Evolutionary conservation across 345 rosid species (phyloP).

Genomic region (Lenwebbia sp.): DNA sequence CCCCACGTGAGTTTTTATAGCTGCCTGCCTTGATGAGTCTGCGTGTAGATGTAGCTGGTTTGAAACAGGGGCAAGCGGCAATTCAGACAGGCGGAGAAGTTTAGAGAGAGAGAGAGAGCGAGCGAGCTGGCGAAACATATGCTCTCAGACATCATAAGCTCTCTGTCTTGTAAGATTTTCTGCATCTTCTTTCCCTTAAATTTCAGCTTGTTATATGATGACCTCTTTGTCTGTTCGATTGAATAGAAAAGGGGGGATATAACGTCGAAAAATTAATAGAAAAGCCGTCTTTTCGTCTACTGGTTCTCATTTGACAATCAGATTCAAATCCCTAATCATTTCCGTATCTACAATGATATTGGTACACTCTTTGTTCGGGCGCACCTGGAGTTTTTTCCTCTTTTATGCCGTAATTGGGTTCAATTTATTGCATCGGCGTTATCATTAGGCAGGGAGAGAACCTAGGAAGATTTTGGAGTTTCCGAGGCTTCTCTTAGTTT

Average conservation of each 20-base stretch:
- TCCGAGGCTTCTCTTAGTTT: not conserved
- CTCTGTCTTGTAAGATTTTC: conserved; percentile 2
- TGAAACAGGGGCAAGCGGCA: conserved; percentile 28
- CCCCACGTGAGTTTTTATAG: not conserved
- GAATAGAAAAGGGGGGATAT: not conserved
- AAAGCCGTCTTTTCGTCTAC: not conserved
- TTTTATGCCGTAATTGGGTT: not conserved
- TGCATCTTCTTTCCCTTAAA: not conserved
- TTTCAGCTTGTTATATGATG: not conserved
- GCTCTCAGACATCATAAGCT: not conserved
- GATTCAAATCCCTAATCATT: not conserved
- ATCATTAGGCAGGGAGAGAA: not conserved
- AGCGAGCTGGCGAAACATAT: not conserved
- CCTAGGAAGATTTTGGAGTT: not conserved
- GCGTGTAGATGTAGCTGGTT: conserved; percentile 2
- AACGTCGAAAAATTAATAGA: not conserved
- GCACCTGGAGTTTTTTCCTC: not conserved
- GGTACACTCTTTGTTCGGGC: not conserved
- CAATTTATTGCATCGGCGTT: not conserved
- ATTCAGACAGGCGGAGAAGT: conserved; percentile 4
- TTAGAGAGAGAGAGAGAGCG: not conserved
- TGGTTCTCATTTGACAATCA: not conserved
- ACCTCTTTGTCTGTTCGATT: not conserved
- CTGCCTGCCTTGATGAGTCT: not conserved
- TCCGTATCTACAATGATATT: not conserved